Conservation (phyloP, 2,329 filamentous ascomycete genomes). For the Fulvia fulva region DNA sequence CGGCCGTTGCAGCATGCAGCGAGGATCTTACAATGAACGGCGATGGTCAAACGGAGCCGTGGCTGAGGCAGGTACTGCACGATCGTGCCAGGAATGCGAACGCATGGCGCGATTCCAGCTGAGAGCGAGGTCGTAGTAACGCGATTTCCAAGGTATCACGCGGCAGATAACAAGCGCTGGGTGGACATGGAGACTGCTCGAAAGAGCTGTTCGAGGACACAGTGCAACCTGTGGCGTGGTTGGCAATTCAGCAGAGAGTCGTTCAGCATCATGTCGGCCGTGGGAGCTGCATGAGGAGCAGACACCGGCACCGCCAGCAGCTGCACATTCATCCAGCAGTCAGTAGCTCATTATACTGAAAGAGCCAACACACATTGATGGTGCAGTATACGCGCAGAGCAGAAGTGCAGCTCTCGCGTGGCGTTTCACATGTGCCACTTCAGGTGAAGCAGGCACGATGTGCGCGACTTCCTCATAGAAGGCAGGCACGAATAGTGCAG, state of each 20-base stretch:
- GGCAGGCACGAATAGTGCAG: neutral
- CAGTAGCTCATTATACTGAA: no score
- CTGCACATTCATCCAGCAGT: no score
- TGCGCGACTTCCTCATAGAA: neutral
- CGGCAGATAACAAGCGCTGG: neutral
- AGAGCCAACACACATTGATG: no score
- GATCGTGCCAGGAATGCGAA: conserved; percentile 39
- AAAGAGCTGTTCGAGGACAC: neutral
- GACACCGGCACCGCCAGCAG: no score
- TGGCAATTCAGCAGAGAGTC: no score
- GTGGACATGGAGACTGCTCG: neutral
- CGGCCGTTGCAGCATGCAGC: conserved; percentile 36
- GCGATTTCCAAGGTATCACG: neutral
- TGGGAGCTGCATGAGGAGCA: no score
- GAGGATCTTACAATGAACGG: conserved; percentile 39
- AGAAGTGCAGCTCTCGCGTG: neutral
- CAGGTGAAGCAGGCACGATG: neutral
- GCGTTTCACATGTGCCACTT: neutral
- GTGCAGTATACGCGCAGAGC: no score
- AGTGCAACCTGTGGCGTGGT: neutral
- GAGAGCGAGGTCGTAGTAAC: conserved; percentile 1
- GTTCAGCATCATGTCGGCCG: no score
- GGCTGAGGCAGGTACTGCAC: conserved; percentile 40
- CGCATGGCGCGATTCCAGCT: conserved; percentile 36
- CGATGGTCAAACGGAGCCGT: conserved; percentile 30